Evolutionary conservation across 2,329 filamentous ascomycete species (phyloP).

Genomic region (Microdochium paspali): DNA sequence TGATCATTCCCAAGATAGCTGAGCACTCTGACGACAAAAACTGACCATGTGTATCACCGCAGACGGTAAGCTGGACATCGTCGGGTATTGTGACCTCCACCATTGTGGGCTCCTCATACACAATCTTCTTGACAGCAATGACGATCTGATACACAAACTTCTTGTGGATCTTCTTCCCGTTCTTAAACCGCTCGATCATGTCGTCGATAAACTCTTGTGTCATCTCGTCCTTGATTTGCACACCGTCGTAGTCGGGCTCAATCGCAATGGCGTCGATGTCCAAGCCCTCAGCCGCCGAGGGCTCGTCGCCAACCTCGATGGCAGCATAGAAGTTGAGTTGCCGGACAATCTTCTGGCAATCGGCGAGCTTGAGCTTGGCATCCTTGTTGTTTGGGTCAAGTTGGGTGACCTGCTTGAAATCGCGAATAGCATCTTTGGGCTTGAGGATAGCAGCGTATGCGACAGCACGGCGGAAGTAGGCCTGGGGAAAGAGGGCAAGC

Average conservation of each 20-base stretch:
- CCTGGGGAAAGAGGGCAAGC: slow-evolving; percentile 38
- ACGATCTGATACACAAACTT: slow-evolving; percentile 99
- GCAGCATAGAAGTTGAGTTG: slow-evolving; percentile 88
- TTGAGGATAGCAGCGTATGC: slow-evolving; percentile 86
- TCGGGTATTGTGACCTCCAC: slow-evolving; percentile 79
- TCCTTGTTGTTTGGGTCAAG: slow-evolving; percentile 84
- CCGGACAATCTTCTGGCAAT: slow-evolving; percentile 92
- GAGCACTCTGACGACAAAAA: slow-evolving; percentile 5
- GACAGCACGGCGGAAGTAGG: slow-evolving; percentile 87
- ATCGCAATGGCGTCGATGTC: slow-evolving; percentile 80
- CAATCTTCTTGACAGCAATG: slow-evolving; percentile 77
- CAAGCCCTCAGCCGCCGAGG: slow-evolving; percentile 83
- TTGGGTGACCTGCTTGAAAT: slow-evolving; percentile 85
- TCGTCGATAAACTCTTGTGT: slow-evolving; percentile 95
- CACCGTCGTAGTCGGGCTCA: slow-evolving; percentile 79
- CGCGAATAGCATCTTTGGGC: slow-evolving; percentile 78
- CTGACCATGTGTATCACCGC: slow-evolving; percentile 90
- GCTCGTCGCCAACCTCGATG: slow-evolving; percentile 86
- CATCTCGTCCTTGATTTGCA: slow-evolving; percentile 70
- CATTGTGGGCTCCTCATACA: slow-evolving; percentile 93
- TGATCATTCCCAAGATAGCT: neutral
- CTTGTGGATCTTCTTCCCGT: slow-evolving; percentile 85
- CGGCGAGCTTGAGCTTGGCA: slow-evolving; percentile 80
- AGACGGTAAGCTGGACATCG: slow-evolving; percentile 79
- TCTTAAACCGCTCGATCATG: slow-evolving; percentile 94